Evolutionary conservation across 2,329 filamentous ascomycete species (phyloP).

Genomic region (Helotiales sp.): DNA sequence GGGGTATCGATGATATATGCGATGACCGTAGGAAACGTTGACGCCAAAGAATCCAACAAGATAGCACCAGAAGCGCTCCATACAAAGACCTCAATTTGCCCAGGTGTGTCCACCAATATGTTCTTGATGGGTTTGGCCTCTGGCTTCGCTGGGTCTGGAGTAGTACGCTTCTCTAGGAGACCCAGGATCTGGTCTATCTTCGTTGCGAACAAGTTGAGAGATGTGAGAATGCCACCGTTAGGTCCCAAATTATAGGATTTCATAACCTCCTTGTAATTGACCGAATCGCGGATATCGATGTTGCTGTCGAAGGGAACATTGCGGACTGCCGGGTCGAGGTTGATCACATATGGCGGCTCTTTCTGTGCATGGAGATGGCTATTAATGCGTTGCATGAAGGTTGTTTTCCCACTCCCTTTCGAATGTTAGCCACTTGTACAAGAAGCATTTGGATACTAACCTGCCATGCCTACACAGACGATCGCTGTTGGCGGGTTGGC

Average conservation of each 20-base stretch:
- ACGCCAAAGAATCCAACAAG: conserved; percentile 88
- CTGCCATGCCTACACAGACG: conserved; percentile 97
- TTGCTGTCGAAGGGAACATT: conserved; percentile 95
- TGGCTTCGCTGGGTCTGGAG: conserved; percentile 64
- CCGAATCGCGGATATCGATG: conserved; percentile 97
- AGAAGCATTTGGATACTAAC: conserved; percentile 46
- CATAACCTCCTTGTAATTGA: conserved; percentile 99
- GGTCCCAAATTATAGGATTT: conserved; percentile 97
- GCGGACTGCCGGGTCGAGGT: conserved; percentile 93
- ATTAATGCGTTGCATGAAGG: conserved; percentile 98
- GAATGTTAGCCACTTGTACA: conserved; percentile 4
- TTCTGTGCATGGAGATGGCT: conserved; percentile 84
- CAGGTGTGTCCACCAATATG: conserved; percentile 93
- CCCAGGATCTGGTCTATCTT: conserved; percentile 95
- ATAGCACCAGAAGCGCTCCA: conserved; percentile 97
- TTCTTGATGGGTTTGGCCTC: conserved; percentile 72
- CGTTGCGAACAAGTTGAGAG: conserved; percentile 93
- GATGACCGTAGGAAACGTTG: conserved; percentile 93
- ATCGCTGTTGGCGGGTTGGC: conserved; percentile 70
- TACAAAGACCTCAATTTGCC: conserved; percentile 98
- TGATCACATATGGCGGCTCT: conserved; percentile 90
- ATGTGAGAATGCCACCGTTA: conserved; percentile 95
- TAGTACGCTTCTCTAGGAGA: conserved; percentile 86
- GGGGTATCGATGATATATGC: conserved; percentile 98
- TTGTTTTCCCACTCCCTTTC: conserved; percentile 93